phyloP scores from a whole-genome alignment of 192 early-diverging fungal genomes.

The Umbelopsis isabellina region DNA sequence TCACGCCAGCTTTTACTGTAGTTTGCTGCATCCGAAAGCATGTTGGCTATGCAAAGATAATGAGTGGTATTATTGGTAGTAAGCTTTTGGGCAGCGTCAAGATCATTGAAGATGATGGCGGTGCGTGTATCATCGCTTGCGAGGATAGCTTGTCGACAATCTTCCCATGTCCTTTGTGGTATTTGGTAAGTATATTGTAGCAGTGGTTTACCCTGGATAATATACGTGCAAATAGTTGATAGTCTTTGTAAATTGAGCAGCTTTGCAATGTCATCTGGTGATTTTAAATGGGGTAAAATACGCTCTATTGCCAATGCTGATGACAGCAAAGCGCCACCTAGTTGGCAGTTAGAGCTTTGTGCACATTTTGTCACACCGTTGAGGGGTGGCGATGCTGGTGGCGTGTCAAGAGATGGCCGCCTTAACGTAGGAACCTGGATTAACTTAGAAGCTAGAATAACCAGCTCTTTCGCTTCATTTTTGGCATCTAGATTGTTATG shows the following conservation, averaged over 20 bases:
- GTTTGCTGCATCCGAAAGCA: neutral
- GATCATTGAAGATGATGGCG: neutral
- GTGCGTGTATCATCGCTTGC: neutral
- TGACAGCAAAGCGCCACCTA: neutral
- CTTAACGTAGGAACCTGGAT: no score
- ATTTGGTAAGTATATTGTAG: neutral
- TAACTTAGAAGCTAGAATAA: no score
- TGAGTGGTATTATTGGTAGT: neutral
- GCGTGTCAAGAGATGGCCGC: neutral
- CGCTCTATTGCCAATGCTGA: conserved; percentile 7
- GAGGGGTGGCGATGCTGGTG: neutral
- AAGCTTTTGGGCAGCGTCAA: neutral
- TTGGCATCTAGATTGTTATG: no score
- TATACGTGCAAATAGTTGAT: conserved; percentile 1
- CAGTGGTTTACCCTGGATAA: neutral
- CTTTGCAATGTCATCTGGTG: neutral
- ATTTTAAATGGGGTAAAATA: neutral
- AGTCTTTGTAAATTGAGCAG: neutral
- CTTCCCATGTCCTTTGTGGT: neutral
- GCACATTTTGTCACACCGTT: neutral
- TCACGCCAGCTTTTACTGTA: neutral
- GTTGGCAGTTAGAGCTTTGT: neutral
- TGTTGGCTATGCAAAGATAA: neutral
- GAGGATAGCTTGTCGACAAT: neutral
- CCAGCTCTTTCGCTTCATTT: no score